Base-by-base conservation (phyloP, 345 rosid genomes). In the Bruguiera sexangula region DNA sequence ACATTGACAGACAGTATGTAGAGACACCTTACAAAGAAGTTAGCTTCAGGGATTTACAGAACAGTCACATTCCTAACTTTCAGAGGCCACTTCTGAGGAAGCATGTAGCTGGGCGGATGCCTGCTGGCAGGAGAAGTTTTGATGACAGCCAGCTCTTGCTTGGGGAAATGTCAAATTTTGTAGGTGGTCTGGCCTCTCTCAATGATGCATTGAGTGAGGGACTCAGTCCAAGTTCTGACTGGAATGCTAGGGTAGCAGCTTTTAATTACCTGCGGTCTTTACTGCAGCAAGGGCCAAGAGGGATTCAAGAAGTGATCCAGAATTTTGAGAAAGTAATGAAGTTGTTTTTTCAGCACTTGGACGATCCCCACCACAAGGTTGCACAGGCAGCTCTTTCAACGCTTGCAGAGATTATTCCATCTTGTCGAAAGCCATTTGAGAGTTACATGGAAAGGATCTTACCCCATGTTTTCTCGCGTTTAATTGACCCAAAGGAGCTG, bases 321-420 rank as follows among this genome's bases (percentile, higher is more conserved):
- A 90, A 77, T 78, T 92, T 95, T 39, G 99, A 95, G 87, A 95
- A 92, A 82, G 97, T 95, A 71, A 95, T 95, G 99, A 95, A 95
- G 82, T 85, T 95, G 57, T 95, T 92, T 80, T 92, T 95, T 80
- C 96, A 89, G 84, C 98, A 95, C 76, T 82, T 95, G 80, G 97
- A 95, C 82, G 99, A 95, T 82, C 99, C 99, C 55, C 99, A 95
- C 82, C 99, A 92, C 84, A 95, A 95, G 82, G 99, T 92, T 64
- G 99, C 99, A 27, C 99, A 95, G 82, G 99, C 99, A 78, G 98
- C 99, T 78, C 86, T 95, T 61, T 88, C 98, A 39, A 86, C 98
- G 27, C 96, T 95, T 19, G 96, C 98, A 26, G 98, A 92, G 79
- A 85, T 95, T 70, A 88, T 95, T 76, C 94, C 98, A 56, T 75